Base-by-base conservation (phyloP, 306 rosid species). In the Delonix regia region DNA sequence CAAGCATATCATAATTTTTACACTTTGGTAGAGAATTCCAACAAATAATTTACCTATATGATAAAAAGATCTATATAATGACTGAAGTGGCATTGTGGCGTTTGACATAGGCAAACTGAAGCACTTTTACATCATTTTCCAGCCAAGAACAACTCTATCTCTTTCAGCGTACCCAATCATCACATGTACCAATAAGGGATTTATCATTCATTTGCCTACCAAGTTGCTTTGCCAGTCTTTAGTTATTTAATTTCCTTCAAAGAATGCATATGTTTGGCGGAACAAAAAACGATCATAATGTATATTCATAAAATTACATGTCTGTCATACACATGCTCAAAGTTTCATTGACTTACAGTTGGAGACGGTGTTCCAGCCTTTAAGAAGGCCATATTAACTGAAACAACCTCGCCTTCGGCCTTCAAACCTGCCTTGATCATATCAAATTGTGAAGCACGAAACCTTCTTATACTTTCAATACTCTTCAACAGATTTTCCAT, bases 321-420 rank as follows among this genome's bases (percentile, higher is more conserved):
- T 70, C 69, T 51, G 27, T 14, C 22, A 73, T 19, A 18, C 56
- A 65, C 30, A 79, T 75, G 70, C 53, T 44, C 22, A 42, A 28
- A 44, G 59, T 22, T 57, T 47, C 21, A 19, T 71, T 44, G 75
- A 85, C 97, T 83, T 82, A 95, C 98, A n/a, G 91, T 88, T 25
- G 97, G 99, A 81, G 96, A 74, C 0, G 93, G 99, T 7, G 96
- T 89, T 75, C 99, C 99, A 41, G 97, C 91, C 87, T 95, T 95
- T 80, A 95, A 78, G 74, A 85, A 95, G 24, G 19, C 97, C 93
- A 92, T 86, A 79, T 95, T 95, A 78, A 95, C 89, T 9, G 98
- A 95, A 74, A 88, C 75, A 38, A 87, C 97, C 59, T 95, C 97
- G 21, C 97, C 97, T 51, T 95, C 96, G 0, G 85, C 88, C 88